Percentiles rank a stretch among this genome's conserved stretches.
Evolutionary conservation across 805 yeast species (phyloP).

Genomic region (Starmera dryadoides): DNA sequence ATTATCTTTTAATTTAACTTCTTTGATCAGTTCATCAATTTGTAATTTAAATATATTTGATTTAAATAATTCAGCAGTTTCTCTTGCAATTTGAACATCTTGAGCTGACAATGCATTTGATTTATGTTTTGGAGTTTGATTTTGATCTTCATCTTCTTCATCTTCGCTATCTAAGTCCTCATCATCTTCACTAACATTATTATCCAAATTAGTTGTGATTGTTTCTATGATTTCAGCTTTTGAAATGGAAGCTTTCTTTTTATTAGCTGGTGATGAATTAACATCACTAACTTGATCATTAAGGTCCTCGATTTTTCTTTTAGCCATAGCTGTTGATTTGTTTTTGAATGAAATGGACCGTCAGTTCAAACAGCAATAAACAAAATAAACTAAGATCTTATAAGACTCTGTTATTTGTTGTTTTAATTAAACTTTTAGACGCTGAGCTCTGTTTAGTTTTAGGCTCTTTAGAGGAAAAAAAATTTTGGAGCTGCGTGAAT

Average conservation of each 20-base stretch:
- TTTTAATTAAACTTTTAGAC: too few relatives aligned
- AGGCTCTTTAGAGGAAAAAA: too few relatives aligned
- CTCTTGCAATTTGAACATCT: conserved; percentile 87
- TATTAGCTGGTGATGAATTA: not conserved
- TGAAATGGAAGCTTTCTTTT: conserved; percentile 14
- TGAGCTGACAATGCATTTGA: conserved; percentile 49
- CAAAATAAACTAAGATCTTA: too few relatives aligned
- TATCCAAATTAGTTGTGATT: conserved; percentile 4
- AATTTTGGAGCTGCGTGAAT: too few relatives aligned
- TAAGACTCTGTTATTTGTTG: too few relatives aligned
- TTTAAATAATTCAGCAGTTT: conserved; percentile 89
- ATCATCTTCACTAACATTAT: conserved; percentile 6
- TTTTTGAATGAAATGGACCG: too few relatives aligned
- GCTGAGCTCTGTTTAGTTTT: too few relatives aligned
- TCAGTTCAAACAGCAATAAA: too few relatives aligned
- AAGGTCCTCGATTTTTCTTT: not conserved
- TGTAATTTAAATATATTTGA: conserved; percentile 93
- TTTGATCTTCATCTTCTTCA: conserved; percentile 18
- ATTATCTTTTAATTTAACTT: conserved; percentile 66
- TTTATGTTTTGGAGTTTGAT: conserved; percentile 7
- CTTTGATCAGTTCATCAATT: conserved; percentile 84
- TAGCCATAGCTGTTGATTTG: not conserved
- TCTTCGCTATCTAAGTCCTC: conserved; percentile 23
- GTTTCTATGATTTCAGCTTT: conserved; percentile 14
- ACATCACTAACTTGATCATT: not conserved